Percentiles rank a stretch among this genome's conserved stretches.
Evolutionary conservation across 2,329 filamentous ascomycete genomes (phyloP).

Genomic region (Alternaria sp.): DNA sequence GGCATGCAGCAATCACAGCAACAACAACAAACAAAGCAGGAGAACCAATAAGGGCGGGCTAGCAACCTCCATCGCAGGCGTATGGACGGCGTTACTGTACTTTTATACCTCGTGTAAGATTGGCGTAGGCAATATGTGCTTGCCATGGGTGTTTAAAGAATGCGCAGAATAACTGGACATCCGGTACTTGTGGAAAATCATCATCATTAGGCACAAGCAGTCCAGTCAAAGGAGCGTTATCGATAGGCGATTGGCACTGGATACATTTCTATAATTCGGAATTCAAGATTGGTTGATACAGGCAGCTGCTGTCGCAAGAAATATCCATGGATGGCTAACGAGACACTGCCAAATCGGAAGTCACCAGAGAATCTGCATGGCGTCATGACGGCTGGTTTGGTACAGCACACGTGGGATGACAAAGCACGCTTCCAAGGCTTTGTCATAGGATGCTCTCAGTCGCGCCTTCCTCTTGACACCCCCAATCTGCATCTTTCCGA

Average conservation of each 20-base stretch:
- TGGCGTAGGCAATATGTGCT: conserved; percentile 1
- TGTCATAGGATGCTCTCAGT: not conserved
- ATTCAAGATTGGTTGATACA: not conserved
- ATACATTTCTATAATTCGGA: not conserved
- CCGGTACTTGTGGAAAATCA: not conserved
- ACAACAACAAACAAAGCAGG: conserved; percentile 8
- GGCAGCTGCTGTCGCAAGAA: not conserved
- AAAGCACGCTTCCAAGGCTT: not conserved
- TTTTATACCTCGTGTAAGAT: conserved; percentile 5
- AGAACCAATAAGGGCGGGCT: not conserved
- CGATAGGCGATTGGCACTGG: not conserved
- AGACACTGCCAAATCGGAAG: not conserved
- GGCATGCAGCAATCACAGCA: conserved; percentile 26
- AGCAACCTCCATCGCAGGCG: conserved; percentile 7
- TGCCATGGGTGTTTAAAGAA: not conserved
- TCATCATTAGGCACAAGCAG: not conserved
- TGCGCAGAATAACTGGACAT: not conserved
- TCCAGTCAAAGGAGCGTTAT: not conserved
- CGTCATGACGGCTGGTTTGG: not conserved
- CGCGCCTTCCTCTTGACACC: not conserved
- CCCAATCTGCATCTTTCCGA: not conserved
- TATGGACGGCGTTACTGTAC: conserved; percentile 8
- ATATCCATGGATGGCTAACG: not conserved
- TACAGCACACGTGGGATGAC: not conserved
- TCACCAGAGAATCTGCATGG: not conserved